These are phyloP conservation scores for Fragilaria radians DNA, from an alignment of 108 stramenopile genomes.

Conservation along the genomic window DNA sequence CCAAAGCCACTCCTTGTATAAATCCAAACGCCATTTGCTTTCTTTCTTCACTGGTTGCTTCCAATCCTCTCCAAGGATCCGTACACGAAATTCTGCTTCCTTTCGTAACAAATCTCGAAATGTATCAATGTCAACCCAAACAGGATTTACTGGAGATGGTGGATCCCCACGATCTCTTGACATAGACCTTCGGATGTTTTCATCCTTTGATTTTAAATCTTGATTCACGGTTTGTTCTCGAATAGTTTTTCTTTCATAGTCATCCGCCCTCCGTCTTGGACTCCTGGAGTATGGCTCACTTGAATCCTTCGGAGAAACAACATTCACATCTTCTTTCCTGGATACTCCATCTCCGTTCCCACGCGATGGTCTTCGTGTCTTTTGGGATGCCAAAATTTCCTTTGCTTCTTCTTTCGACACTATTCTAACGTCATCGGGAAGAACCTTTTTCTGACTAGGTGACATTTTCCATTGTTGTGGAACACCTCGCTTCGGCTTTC, in stretches of 20 bases:
- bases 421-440: constrained; percentile 26
- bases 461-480: constrained; percentile 53
- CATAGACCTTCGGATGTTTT: constrained; percentile 7
- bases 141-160: constrained; percentile 39
- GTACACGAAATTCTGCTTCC: constrained; percentile 56
- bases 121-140: constrained; percentile 75
- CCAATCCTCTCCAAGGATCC: constrained; percentile 65
- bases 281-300: not conserved
- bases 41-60: constrained; percentile 62
- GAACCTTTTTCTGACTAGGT: constrained; percentile 18
- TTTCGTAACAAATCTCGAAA: constrained; percentile 58
- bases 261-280: constrained; percentile 1
- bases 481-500: constrained; percentile 44
- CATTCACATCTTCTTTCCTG: constrained; percentile 8
- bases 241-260: not conserved
- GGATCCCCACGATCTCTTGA: constrained; percentile 10
- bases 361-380: not conserved
- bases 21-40: constrained; percentile 66
- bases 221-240: not conserved
- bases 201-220: not conserved
- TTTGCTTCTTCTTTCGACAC: constrained; percentile 4
- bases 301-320: not conserved
- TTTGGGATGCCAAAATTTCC: constrained; percentile 3
- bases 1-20: constrained; percentile 78
- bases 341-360: too few relatives aligned